Conservation (phyloP, 2,329 filamentous ascomycete genomes). For the Polychaeton citri region DNA sequence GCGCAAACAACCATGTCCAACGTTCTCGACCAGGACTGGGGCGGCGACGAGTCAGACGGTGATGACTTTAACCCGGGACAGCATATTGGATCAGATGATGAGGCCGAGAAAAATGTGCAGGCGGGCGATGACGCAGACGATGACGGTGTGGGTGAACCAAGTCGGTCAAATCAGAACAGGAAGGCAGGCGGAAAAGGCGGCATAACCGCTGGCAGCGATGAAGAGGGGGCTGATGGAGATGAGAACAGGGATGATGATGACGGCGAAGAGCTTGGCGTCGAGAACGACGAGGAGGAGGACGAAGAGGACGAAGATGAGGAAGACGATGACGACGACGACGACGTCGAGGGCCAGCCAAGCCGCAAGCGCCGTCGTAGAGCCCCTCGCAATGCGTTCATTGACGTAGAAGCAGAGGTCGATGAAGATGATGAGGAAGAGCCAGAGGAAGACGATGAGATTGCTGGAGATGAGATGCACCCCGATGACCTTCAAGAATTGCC, state of each 20-base stretch:
- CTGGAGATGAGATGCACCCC: slow-evolving; percentile 75
- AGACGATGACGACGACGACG: slow-evolving; percentile 14
- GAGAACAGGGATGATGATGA: slow-evolving; percentile 54
- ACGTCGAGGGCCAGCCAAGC: slow-evolving; percentile 46
- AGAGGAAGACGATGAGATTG: slow-evolving; percentile 79
- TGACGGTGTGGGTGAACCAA: slow-evolving; percentile 24
- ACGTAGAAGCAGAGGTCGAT: slow-evolving; percentile 96
- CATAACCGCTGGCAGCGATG: slow-evolving; percentile 35
- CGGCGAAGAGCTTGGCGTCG: slow-evolving; percentile 39
- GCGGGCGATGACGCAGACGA: slow-evolving; percentile 23
- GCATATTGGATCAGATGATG: slow-evolving; percentile 60
- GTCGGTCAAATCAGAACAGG: slow-evolving; percentile 37
- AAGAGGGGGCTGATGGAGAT: too few relatives aligned
- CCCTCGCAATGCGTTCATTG: slow-evolving; percentile 75
- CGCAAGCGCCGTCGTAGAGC: slow-evolving; percentile 67
- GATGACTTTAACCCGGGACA: slow-evolving; percentile 83
- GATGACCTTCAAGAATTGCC: slow-evolving; percentile 71
- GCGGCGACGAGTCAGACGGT: slow-evolving; percentile 51
- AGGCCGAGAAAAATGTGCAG: slow-evolving; percentile 29
- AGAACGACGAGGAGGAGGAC: slow-evolving; percentile 48
- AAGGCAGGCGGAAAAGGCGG: slow-evolving; percentile 43
- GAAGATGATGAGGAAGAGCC: slow-evolving; percentile 78
- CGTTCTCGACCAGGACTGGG: slow-evolving; percentile 38
- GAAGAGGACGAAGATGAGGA: slow-evolving; percentile 20
- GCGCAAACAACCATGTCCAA: slow-evolving; percentile 22